Evolutionary conservation across 176 grass and related monocot species (phyloP), one percentile per base, ranked within the genome.

Genomic region (Eleusine indica): DNA sequence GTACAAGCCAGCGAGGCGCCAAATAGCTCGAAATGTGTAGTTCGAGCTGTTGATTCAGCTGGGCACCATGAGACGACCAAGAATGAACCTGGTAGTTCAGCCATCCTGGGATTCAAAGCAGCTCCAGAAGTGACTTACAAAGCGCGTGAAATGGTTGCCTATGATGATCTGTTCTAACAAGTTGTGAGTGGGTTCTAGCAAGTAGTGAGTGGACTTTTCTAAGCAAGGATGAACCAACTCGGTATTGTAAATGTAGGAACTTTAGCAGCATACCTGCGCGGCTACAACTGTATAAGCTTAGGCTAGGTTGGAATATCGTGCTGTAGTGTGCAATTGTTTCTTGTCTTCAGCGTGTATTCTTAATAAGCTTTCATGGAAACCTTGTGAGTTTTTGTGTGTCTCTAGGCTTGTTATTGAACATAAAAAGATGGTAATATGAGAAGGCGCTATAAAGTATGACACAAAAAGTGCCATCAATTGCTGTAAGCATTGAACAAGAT

Each of bases 131-230:
- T 60, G 13, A 22, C 74, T 64, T 79, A 66, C 40, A 87, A 85
- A 63, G 73, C 83, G 0, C 88, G 94, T 49, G 94, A 97, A 80
- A 91, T 97, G 66, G 74, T 97, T 35, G 94, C 88, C 52, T 97
- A 97, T 62, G 94, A 97, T 87, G 92, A 97, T 89, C 88, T 97
- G 18, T 94, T 97, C 80, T 94, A 83, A 88, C 75, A 39, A 32
- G 7, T 96, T 70, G 87, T 74, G 48, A n/a, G n/a, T 38, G 40
- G 30, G 18, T 94, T 97, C 80, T 94, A 83, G 90, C 75, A 39
- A 32, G 7, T 96, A 74, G 87, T 74, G 48, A n/a, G n/a, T 38
- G 40, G 30, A 43, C 61, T 62, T 83, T 14, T 39, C 16, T 69
- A 77, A 11, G 63, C 52, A 42, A 43, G 61, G 67, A 86, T 73